Base-by-base conservation (phyloP, 192 early-diverging fungal genomes). In the Dissophora ornata region DNA sequence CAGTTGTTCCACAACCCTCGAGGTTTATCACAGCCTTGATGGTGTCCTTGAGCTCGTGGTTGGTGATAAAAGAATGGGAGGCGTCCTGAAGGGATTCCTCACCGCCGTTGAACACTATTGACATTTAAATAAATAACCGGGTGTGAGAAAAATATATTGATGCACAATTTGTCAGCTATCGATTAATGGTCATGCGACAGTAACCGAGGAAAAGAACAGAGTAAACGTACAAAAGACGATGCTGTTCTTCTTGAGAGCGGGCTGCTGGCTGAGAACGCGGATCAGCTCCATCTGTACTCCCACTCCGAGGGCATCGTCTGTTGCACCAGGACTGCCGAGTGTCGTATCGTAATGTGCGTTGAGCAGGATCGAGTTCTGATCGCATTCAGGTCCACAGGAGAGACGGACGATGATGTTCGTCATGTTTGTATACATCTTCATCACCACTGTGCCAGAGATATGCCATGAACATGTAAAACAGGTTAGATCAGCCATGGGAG, bases 41-140 rank as follows among this genome's bases (percentile, higher is more conserved):
- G 8, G 62, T 68, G 50, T 74, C 80, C 50, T 79, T 84, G 16
- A 83, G 53, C 33, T 80, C 71, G 63, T 87, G 85, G 57, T 79
- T 81, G 2, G 83, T 87, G 53, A 91, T 87, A 62, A 92, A 92
- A 4, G 84, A 87, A 60, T 91, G 89, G 5, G 88, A 85, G n/a
- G 87, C 91, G 79, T 92, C 91, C 55, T 92, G 89, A 7, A 91
- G 63, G 1, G 86, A 83, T 64, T 91, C 91, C 67, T 93, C 91
- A 0, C 88, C 91, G 29, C 91, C 91, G 51, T 91, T 93, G 64
- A 88, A 93, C 67, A 93, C 81, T 82, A 47, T 44, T 33, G 6
- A 12, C 18, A 12, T 45, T 38, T 38, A n/a, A n/a, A n/a, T n/a
- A n/a, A n/a, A n/a, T n/a, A n/a, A n/a, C n/a, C n/a, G n/a, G n/a